Base-by-base conservation (phyloP, 2,329 filamentous ascomycete genomes). In the Fusarium succisae region DNA sequence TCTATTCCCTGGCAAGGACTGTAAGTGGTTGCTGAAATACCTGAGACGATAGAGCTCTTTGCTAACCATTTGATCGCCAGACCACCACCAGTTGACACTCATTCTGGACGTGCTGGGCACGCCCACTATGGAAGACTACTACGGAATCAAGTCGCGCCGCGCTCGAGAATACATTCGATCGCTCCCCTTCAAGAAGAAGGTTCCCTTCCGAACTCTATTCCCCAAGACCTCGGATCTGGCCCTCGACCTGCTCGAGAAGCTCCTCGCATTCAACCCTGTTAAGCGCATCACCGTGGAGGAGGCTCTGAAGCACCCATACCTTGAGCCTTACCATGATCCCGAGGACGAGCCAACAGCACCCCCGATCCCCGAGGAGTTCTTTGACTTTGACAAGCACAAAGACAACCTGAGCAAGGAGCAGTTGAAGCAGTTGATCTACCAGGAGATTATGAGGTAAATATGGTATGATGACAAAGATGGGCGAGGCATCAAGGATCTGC, bases 321-420 rank as follows among this genome's bases (percentile, higher is more conserved):
- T 99, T 39, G 96, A 99, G 87, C 96, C 96, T 11, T 99, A 99
- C 85, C 96, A 99, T 83, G 96, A 99, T 83, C 96, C 96, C 12
- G 96, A 98, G 81, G 96, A 99, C 82, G 96, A 99, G 88, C 96
- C 96, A 56, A 98, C 94, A 18, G 96, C 96, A 24, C 94, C 95
- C 48, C 95, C 96, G 28, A 99, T 99, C 80, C 96, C 96, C 28
- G 96, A 98, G 83, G 96, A 98, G 83, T 99, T 99, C 88, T 99
- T 99, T 83, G 96, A 99, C 85, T 99, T 99, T 84, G 96, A 99
- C 86, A 98, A 98, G 90, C 97, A 98, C 89, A 99, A 99, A 91
- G 96, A 99, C 84, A 96, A 93, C 80, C 86, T 99, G 81, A 98
- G 93, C 87, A 99, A 99, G 87, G 96, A 99, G 86, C 95, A 99